Percentiles rank a stretch among this genome's conserved stretches.
These are phyloP conservation scores for Sisymbrium altissimum DNA, from an alignment of 345 rosid species.

Conservation along the genomic window DNA sequence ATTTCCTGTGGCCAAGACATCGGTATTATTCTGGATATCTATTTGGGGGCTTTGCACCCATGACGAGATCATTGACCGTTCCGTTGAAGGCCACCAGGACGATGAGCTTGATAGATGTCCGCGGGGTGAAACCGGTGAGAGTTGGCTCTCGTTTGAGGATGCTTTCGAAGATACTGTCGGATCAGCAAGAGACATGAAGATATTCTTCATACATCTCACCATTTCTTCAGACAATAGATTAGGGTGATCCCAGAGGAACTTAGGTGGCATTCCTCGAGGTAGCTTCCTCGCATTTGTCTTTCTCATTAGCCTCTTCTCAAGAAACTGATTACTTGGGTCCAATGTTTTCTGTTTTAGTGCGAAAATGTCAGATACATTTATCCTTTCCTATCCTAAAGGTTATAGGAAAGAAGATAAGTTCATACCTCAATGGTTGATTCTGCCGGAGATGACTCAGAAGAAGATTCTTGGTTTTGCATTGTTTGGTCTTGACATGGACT, in stretches of 20 bases:
- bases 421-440: slow-evolving; percentile 49
- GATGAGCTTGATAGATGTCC: slow-evolving; percentile 77
- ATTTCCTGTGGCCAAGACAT: slow-evolving; percentile 54
- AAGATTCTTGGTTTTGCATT: slow-evolving; percentile 39
- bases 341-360: slow-evolving; percentile 40
- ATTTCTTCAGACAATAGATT: slow-evolving; percentile 80
- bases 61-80: slow-evolving; percentile 67
- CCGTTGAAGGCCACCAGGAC: slow-evolving; percentile 79
- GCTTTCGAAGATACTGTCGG: slow-evolving; percentile 54
- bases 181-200: slow-evolving; percentile 79
- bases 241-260: slow-evolving; percentile 78
- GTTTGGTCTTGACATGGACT: slow-evolving; percentile 28
- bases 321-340: slow-evolving; percentile 29
- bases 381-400: slow-evolving; percentile 11
- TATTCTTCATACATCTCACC: slow-evolving; percentile 90
- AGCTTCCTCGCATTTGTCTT: slow-evolving; percentile 38
- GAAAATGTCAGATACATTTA: slow-evolving; percentile 8
- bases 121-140: slow-evolving; percentile 70
- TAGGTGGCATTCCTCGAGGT: slow-evolving; percentile 50
- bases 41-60: slow-evolving; percentile 72
- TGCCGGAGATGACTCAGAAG: slow-evolving; percentile 39
- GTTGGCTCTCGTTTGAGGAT: slow-evolving; percentile 48
- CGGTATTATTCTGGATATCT: slow-evolving; percentile 48
- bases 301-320: slow-evolving; percentile 33
- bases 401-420: neutral